A percentile compares a stretch with the other conserved stretches of the same genome.
phyloP scores from a whole-genome alignment of 306 rosid species.

The Elaeagnus macrophylla region DNA sequence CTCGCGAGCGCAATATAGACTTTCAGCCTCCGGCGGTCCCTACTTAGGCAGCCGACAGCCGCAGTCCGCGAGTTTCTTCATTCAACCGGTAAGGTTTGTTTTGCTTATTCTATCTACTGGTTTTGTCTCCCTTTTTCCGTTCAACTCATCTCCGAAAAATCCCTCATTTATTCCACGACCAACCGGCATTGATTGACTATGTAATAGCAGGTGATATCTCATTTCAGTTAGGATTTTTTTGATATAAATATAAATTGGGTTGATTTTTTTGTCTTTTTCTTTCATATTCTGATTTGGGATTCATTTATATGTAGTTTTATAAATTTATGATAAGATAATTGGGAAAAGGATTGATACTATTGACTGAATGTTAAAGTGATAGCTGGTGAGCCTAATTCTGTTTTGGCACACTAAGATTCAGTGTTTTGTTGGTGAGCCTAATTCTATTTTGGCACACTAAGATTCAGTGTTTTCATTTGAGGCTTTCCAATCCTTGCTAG shows the following conservation, averaged over 20 bases:
- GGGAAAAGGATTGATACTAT: not conserved
- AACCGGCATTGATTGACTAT: no score
- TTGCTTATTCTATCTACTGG: no score
- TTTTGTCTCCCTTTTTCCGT: no score
- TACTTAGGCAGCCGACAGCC: no score
- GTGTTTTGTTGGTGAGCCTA: not conserved
- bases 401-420: conserved; percentile 2
- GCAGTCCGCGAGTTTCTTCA: no score
- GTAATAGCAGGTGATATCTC: no score
- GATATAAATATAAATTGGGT: not conserved
- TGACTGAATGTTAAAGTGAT: not conserved
- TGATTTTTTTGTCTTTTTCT: not conserved
- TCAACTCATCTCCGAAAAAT: no score
- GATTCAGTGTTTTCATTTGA: conserved; percentile 4
- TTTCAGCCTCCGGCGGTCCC: no score
- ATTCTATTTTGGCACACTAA: not conserved
- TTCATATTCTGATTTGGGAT: conserved; percentile 1
- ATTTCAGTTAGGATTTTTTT: not conserved
- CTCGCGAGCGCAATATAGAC: no score
- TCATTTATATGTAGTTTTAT: not conserved
- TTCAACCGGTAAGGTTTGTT: no score
- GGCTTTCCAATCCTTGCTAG: not conserved
- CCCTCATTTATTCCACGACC: no score
- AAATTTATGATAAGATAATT: not conserved
- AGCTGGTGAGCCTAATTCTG: not conserved